Evolutionary conservation across 2,329 filamentous ascomycete genomes (phyloP).

Genomic region (Neonectria ditissima): DNA sequence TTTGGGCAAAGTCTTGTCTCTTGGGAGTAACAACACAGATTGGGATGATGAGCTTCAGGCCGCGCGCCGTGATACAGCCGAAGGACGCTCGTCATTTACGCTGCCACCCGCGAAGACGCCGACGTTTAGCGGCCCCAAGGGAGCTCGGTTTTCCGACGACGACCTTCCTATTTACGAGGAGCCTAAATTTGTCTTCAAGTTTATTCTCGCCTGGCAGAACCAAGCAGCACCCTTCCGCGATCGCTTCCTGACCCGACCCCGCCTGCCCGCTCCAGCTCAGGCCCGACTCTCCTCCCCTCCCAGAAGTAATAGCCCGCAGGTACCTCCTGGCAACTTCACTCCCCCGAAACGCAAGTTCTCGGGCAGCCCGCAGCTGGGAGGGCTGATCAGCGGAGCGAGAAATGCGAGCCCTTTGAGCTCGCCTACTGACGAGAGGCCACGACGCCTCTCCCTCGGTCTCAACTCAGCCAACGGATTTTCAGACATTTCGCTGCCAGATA

Average conservation of each 20-base stretch:
- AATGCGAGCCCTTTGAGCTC: conserved; percentile 59
- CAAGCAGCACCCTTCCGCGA: conserved; percentile 67
- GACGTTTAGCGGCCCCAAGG: conserved; percentile 44
- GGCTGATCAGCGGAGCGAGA: conserved; percentile 61
- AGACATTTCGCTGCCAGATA: conserved; percentile 39
- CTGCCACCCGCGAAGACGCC: conserved; percentile 53
- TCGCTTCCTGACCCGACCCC: conserved; percentile 74
- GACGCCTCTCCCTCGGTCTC: conserved; percentile 36
- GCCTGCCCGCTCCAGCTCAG: conserved; percentile 78
- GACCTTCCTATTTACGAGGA: conserved; percentile 68
- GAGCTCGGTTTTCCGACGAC: conserved; percentile 57
- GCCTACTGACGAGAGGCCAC: conserved; percentile 46
- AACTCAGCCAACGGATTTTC: conserved; percentile 28
- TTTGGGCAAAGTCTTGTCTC: conserved; percentile 71
- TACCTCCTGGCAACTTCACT: conserved; percentile 53
- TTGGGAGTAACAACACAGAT: conserved; percentile 37
- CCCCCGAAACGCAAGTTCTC: conserved; percentile 61
- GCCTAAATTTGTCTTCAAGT: conserved; percentile 77
- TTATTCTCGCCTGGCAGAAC: conserved; percentile 75
- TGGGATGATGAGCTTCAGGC: conserved; percentile 61
- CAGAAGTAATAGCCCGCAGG: conserved; percentile 54
- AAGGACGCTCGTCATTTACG: conserved; percentile 34
- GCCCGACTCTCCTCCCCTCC: conserved; percentile 63
- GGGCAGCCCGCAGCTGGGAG: conserved; percentile 58
- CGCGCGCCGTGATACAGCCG: conserved; percentile 22